Conservation (phyloP, 2,329 filamentous ascomycete genomes). For the Conoideocrella luteorostrata region DNA sequence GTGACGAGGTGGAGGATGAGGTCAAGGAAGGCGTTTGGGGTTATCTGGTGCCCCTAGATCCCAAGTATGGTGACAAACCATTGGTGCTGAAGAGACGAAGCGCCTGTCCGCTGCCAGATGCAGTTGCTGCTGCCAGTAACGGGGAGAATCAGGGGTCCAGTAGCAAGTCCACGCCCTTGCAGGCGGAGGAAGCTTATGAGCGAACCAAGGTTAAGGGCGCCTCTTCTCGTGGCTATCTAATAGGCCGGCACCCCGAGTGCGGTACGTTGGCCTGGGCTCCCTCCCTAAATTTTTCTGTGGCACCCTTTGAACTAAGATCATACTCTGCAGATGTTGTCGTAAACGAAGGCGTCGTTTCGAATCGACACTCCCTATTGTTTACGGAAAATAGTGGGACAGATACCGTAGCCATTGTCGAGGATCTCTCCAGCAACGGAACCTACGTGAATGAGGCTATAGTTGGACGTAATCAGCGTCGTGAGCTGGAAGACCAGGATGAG, state of each 20-base stretch:
- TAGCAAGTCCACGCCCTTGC: conserved; percentile 39
- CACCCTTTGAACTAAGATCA: conserved; percentile 3
- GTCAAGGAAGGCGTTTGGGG: conserved; percentile 86
- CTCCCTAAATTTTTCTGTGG: too few relatives aligned
- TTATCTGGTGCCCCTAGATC: conserved; percentile 78
- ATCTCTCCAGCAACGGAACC: conserved; percentile 92
- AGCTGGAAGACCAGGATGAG: conserved; percentile 85
- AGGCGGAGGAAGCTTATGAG: conserved; percentile 57
- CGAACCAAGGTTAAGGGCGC: conserved; percentile 53
- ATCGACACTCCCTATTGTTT: conserved; percentile 71
- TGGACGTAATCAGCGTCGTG: conserved; percentile 84
- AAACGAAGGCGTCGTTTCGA: conserved; percentile 75
- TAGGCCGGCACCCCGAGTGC: conserved; percentile 90
- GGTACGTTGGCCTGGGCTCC: too few relatives aligned
- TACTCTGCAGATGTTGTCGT: conserved; percentile 56
- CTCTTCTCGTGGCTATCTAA: conserved; percentile 76
- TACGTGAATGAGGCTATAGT: conserved; percentile 90
- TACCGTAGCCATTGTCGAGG: conserved; percentile 73
- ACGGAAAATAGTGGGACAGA: conserved; percentile 51
- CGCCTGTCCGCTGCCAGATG: conserved; percentile 57
- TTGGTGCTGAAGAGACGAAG: conserved; percentile 67
- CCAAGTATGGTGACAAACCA: conserved; percentile 58
- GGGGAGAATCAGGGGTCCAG: conserved; percentile 30
- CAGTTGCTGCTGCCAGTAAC: conserved; percentile 29
- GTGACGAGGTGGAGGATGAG: conserved; percentile 81